These are phyloP conservation scores for Psidium friedrichsthalianum DNA, from an alignment of 345 rosid genomes.

Conservation along the genomic window DNA sequence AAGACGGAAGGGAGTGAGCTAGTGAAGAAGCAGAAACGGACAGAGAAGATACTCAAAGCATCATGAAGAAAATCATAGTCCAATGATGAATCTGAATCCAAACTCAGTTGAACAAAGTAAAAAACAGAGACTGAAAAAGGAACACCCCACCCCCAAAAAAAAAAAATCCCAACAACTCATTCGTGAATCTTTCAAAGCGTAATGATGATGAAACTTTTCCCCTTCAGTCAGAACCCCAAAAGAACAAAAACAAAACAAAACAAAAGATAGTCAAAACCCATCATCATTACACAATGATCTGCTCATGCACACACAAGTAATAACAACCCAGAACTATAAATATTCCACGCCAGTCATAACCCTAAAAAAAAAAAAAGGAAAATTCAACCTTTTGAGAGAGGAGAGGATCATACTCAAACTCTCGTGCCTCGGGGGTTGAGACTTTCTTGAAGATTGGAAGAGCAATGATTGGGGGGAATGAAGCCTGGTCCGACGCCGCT, in stretches of 20 bases:
- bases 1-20: slow-evolving; percentile 2
- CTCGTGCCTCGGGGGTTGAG: neutral
- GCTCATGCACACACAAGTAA: slow-evolving; percentile 18
- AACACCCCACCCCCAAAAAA: neutral
- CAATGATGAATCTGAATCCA: slow-evolving; percentile 12
- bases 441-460: neutral
- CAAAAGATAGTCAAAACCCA: slow-evolving; percentile 19
- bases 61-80: slow-evolving; percentile 13
- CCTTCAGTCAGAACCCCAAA: slow-evolving; percentile 18
- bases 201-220: slow-evolving; percentile 35
- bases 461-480: slow-evolving; percentile 74
- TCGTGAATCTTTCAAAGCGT: slow-evolving; percentile 8
- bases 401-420: neutral
- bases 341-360: neutral
- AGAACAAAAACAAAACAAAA: neutral
- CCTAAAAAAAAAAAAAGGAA: neutral
- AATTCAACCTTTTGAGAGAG: neutral
- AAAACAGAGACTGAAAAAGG: slow-evolving; percentile 24
- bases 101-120: slow-evolving; percentile 5
- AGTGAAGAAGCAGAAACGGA: slow-evolving; percentile 20
- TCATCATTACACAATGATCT: slow-evolving; percentile 65
- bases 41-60: slow-evolving; percentile 34
- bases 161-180: neutral
- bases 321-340: slow-evolving; percentile 3
- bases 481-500: slow-evolving; percentile 94